These are phyloP conservation scores for Sporothrix pallida DNA, from an alignment of 2,329 filamentous ascomycete genomes.

Conservation along the genomic window DNA sequence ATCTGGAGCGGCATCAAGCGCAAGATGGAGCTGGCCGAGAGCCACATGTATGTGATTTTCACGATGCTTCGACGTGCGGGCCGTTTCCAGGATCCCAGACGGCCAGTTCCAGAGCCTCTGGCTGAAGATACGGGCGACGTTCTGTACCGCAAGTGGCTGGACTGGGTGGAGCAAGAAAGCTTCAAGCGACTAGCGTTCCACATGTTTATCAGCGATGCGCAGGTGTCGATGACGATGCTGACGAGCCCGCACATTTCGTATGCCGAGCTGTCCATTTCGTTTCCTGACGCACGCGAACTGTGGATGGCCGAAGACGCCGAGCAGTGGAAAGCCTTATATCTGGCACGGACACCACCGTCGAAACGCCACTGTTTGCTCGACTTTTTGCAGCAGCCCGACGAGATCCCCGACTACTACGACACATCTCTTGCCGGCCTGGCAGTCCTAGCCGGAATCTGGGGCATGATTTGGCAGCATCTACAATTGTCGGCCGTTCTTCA, in stretches of 20 bases:
- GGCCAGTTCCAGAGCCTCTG: background rate
- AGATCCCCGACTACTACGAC: constrained; percentile 32
- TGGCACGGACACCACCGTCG: constrained; percentile 44
- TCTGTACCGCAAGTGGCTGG: constrained; percentile 34
- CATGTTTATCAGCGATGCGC: constrained; percentile 68
- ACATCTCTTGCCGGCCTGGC: constrained; percentile 17
- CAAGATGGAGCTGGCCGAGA: constrained; percentile 63
- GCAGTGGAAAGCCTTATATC: constrained; percentile 68
- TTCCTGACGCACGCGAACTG: constrained; percentile 65
- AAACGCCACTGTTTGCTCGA: constrained; percentile 21
- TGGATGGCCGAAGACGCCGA: constrained; percentile 69
- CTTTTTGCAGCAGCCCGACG: constrained; percentile 29
- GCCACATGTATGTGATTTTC: constrained; percentile 44
- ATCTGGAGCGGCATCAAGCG: constrained; percentile 61
- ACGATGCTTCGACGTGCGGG: constrained; percentile 35
- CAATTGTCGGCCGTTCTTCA: constrained; percentile 23
- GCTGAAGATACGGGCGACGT: constrained; percentile 16
- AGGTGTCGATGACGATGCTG: constrained; percentile 70
- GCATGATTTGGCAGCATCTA: constrained; percentile 33
- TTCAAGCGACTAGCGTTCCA: constrained; percentile 64
- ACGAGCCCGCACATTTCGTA: constrained; percentile 71
- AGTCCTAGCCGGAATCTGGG: constrained; percentile 32
- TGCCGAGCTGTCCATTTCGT: constrained; percentile 68
- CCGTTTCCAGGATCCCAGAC: constrained; percentile 25
- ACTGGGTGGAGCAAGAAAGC: constrained; percentile 33